Conservation (phyloP, 2,329 filamentous ascomycete genomes). For the Apiospora phragmitis region DNA sequence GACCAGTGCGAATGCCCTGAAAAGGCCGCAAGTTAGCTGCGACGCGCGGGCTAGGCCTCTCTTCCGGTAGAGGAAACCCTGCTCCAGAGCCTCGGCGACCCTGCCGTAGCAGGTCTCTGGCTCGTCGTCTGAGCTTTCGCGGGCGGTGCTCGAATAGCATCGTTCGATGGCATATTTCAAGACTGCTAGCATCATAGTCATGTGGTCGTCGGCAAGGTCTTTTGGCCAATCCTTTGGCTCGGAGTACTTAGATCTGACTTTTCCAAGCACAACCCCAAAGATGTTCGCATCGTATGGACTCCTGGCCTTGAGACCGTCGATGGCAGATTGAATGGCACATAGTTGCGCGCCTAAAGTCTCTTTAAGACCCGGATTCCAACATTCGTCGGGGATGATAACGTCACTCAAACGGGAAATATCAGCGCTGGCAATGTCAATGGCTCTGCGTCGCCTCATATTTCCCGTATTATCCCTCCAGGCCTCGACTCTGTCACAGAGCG, state of each 20-base stretch:
- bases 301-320: neutral
- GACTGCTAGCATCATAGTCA: neutral
- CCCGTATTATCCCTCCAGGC: neutral
- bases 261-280: neutral
- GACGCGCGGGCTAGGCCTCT: neutral
- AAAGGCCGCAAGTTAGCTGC: neutral
- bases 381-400: neutral
- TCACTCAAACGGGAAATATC: neutral
- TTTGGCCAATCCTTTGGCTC: neutral
- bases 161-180: neutral
- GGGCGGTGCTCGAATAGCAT: fast-evolving
- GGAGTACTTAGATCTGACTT: neutral
- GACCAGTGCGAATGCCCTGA: neutral
- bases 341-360: neutral
- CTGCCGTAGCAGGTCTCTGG: neutral
- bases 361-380: neutral
- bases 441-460: neutral
- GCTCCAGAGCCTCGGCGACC: neutral
- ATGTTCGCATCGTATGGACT: neutral
- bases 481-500: neutral
- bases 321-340: neutral
- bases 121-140: neutral
- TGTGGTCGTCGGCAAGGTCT: neutral
- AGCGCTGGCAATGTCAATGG: neutral
- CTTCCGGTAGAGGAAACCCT: neutral